Percentiles rank a stretch among this genome's conserved stretches.
phyloP scores from a whole-genome alignment of 1,139 yeast genomes.

The Kodamaea anthophila region DNA sequence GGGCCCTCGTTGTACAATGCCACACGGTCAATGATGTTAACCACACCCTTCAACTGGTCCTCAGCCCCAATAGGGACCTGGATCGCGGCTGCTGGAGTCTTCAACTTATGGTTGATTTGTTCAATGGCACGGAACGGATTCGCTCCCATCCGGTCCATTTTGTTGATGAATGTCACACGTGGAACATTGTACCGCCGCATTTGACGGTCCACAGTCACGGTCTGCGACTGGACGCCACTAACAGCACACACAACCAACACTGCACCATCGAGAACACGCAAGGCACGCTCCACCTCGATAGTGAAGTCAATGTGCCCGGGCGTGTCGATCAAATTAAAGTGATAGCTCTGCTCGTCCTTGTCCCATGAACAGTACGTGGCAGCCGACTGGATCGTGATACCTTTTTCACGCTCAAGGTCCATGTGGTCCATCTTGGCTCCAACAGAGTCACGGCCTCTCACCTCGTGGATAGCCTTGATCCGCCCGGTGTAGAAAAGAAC shows the following conservation, averaged over 20 bases:
- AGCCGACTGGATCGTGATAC: slow-evolving; percentile 76
- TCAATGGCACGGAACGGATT: slow-evolving; percentile 94
- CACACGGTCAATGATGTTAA: slow-evolving; percentile 81
- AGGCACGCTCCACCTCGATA: slow-evolving; percentile 95
- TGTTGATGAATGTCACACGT: slow-evolving; percentile 89
- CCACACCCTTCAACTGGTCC: slow-evolving; percentile 77
- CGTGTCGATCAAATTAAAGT: slow-evolving; percentile 49
- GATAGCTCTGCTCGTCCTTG: slow-evolving; percentile 61
- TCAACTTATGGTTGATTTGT: slow-evolving; percentile 79
- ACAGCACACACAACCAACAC: slow-evolving; percentile 98
- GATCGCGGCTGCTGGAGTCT: slow-evolving; percentile 93
- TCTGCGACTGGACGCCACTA: slow-evolving; percentile 96
- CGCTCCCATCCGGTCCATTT: slow-evolving; percentile 99
- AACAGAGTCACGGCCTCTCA: slow-evolving; percentile 93
- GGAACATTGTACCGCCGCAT: slow-evolving; percentile 98
- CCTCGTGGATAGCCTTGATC: slow-evolving; percentile 96
- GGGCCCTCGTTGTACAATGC: slow-evolving; percentile 85
- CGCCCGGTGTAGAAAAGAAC: slow-evolving; percentile 95
- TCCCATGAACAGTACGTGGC: slow-evolving; percentile 98
- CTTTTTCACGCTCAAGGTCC: slow-evolving; percentile 82
- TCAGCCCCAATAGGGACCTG: slow-evolving; percentile 98
- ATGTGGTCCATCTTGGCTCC: slow-evolving; percentile 74
- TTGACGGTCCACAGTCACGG: slow-evolving; percentile 97
- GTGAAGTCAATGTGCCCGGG: slow-evolving; percentile 87
- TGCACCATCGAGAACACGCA: slow-evolving; percentile 96